Conservation (phyloP, 345 rosid species). For the Abelmoschus esculentus region DNA sequence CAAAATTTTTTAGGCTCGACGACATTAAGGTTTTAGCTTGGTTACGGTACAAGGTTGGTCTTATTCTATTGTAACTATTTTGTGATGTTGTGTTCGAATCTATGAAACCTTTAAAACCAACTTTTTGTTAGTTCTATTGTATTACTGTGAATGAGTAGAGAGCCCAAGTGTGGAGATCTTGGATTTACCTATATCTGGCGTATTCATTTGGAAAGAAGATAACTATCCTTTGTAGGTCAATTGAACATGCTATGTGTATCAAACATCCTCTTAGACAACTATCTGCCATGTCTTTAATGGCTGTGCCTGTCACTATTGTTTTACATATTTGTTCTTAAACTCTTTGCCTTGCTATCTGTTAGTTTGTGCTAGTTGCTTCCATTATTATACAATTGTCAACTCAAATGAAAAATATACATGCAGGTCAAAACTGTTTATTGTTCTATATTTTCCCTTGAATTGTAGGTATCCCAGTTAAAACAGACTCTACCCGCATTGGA, state of each 20-base stretch:
- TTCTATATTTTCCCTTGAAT: constrained; percentile 12
- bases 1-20: constrained; percentile 73
- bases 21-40: constrained; percentile 73
- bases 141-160: neutral
- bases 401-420: neutral
- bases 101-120: constrained; percentile 3
- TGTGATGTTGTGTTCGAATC: neutral
- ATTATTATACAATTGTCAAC: neutral
- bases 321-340: neutral
- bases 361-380: constrained; percentile 1
- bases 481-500: constrained; percentile 47
- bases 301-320: neutral
- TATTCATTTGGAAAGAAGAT: too few relatives aligned
- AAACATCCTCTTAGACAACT: neutral
- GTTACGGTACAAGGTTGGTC: constrained; percentile 64
- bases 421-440: neutral
- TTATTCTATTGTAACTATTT: constrained; percentile 8
- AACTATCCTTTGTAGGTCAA: neutral
- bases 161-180: neutral
- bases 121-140: neutral
- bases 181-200: neutral
- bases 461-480: constrained; percentile 55
- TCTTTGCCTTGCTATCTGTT: neutral
- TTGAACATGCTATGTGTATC: neutral
- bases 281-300: neutral